phyloP scores from a whole-genome alignment of 2,329 filamentous ascomycete genomes.

The Lachnellula hyalina region DNA sequence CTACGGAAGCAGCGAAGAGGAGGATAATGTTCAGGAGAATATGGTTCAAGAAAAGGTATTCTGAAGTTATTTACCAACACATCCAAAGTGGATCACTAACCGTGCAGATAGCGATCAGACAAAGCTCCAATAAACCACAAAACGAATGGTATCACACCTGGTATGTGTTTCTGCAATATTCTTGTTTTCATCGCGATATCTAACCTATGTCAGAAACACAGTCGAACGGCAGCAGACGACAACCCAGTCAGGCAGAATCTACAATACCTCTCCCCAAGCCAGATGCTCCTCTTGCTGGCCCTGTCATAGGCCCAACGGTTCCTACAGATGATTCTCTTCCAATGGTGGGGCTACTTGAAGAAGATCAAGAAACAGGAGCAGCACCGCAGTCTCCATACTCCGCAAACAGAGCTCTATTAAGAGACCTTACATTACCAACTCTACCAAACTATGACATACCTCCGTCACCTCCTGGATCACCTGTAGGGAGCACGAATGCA shows the following conservation, averaged over 20 bases:
- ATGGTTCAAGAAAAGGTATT: conserved; percentile 19
- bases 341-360: conserved; percentile 19
- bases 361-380: conserved; percentile 25
- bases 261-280: conserved; percentile 3
- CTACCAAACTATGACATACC: conserved; percentile 70
- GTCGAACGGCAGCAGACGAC: conserved; percentile 6
- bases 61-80: conserved; percentile 1
- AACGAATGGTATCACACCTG: conserved; percentile 15
- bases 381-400: conserved; percentile 58
- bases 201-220: conserved; percentile 16
- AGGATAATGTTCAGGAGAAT: conserved; percentile 23
- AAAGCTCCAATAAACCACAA: conserved; percentile 11
- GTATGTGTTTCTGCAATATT: conserved; percentile 12
- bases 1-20: conserved; percentile 37
- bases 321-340: conserved; percentile 11
- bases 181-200: conserved; percentile 1
- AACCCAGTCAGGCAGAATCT: not conserved
- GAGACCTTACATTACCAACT: conserved; percentile 68
- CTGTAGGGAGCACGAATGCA: conserved; percentile 47
- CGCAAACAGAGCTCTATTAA: conserved; percentile 56
- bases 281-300: conserved; percentile 25
- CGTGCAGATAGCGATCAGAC: conserved; percentile 15
- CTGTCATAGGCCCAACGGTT: conserved; percentile 26
- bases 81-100: conserved; percentile 16
- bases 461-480: conserved; percentile 62